Percentiles rank a stretch among this genome's conserved stretches.
phyloP scores from a whole-genome alignment of 805 yeast genomes.

The Pichia deserticola region DNA sequence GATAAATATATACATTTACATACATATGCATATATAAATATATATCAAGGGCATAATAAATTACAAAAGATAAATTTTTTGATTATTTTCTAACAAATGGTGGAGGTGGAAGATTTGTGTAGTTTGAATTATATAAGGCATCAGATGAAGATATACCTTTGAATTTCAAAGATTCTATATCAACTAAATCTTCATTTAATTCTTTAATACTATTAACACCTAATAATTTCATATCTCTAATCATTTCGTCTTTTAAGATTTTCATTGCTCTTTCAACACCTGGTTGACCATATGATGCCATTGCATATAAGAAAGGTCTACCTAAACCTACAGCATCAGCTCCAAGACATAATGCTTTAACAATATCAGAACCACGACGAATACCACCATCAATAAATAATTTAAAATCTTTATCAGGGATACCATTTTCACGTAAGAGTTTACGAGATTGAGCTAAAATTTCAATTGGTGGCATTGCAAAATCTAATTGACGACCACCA shows the following conservation, averaged over 20 bases:
- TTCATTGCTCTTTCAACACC: conserved; percentile 43
- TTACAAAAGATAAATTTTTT: no score
- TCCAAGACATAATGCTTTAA: conserved; percentile 70
- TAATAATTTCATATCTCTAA: conserved; percentile 52
- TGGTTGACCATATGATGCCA: conserved; percentile 69
- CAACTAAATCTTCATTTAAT: conserved; percentile 33
- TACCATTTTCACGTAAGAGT: conserved; percentile 31
- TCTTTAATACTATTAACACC: conserved; percentile 48
- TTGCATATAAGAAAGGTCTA: conserved; percentile 68
- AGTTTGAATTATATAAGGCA: conserved; percentile 46
- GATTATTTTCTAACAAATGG: conserved; percentile 8
- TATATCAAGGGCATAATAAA: no score
- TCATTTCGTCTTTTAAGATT: conserved; percentile 48
- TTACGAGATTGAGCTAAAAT: conserved; percentile 49
- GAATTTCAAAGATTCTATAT: conserved; percentile 34
- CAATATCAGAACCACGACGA: conserved; percentile 67
- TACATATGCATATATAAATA: no score
- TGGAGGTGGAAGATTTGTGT: conserved; percentile 25
- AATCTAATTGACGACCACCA: conserved; percentile 68
- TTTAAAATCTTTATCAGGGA: conserved; percentile 41
- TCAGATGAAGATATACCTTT: conserved; percentile 52
- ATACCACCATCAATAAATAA: conserved; percentile 73
- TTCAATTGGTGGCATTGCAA: conserved; percentile 52
- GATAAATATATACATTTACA: no score
- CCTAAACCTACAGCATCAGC: conserved; percentile 65